Evolutionary conservation across 257 asterid genomes (phyloP).

Genomic region (Ballota nigra): DNA sequence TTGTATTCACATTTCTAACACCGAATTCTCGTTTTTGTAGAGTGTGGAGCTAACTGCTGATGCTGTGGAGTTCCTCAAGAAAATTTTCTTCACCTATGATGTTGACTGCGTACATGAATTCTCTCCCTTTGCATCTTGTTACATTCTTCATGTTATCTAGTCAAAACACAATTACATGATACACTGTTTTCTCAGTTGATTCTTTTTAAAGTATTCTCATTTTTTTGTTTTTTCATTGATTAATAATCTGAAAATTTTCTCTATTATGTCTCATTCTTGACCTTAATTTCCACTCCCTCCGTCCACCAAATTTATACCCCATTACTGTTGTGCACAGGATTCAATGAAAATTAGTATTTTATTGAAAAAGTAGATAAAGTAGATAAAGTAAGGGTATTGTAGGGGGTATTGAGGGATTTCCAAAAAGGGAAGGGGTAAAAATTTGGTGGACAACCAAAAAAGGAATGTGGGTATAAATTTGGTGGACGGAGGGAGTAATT

Average conservation of each 20-base stretch:
- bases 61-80: conserved; percentile 79
- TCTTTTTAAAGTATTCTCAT: conserved; percentile 1
- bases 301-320: no score
- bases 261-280: background rate
- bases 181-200: background rate
- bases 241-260: background rate
- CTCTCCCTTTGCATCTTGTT: conserved; percentile 14
- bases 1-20: conserved; percentile 17
- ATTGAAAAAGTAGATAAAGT: no score
- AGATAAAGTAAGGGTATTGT: no score
- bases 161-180: conserved; percentile 13
- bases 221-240: background rate
- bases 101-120: conserved; percentile 66
- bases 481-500: no score
- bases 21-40: conserved; percentile 44
- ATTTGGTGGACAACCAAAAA: no score
- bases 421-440: no score
- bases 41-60: conserved; percentile 91
- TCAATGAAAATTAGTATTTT: no score
- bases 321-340: no score
- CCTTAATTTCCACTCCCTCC: background rate
- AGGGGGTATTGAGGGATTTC: no score
- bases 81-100: conserved; percentile 69
- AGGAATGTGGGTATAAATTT: no score
- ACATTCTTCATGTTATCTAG: conserved; percentile 14